phyloP scores from a whole-genome alignment of 768 basidiomycete species.

The Agrocybe pediades region DNA sequence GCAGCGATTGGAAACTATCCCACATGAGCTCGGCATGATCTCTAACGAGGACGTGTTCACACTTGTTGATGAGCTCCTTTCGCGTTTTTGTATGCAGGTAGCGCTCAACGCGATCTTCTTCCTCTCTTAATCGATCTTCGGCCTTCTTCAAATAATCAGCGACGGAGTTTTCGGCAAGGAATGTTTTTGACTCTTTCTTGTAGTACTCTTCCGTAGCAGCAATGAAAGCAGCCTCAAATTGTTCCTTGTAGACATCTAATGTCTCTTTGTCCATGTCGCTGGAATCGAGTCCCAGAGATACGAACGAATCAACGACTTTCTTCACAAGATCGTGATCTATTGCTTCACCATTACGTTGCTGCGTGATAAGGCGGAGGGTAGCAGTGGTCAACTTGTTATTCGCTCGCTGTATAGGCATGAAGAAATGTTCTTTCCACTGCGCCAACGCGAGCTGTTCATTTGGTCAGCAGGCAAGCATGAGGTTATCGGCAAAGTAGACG shows the following conservation, averaged over 20 bases:
- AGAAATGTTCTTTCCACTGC: slow-evolving; percentile 94
- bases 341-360: slow-evolving; percentile 92
- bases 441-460: slow-evolving; percentile 89
- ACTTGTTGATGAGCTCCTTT: slow-evolving; percentile 82
- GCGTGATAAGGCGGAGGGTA: slow-evolving; percentile 85
- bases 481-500: slow-evolving; percentile 9
- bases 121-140: slow-evolving; percentile 90
- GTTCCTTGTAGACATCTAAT: slow-evolving; percentile 92
- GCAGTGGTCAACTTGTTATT: slow-evolving; percentile 83
- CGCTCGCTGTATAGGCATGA: slow-evolving; percentile 80
- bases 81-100: slow-evolving; percentile 92
- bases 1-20: slow-evolving; percentile 91
- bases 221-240: slow-evolving; percentile 91
- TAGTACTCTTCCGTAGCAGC: slow-evolving; percentile 90
- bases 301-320: slow-evolving; percentile 97
- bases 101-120: slow-evolving; percentile 94
- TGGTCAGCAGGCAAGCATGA: no score
- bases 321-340: slow-evolving; percentile 97
- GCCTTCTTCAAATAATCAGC: slow-evolving; percentile 98
- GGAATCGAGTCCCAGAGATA: slow-evolving; percentile 92
- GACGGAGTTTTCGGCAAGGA: slow-evolving; percentile 89
- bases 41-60: slow-evolving; percentile 92
- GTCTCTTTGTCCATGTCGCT: slow-evolving; percentile 91
- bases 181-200: slow-evolving; percentile 89
- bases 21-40: slow-evolving; percentile 90